These are phyloP conservation scores for Lachnellula cervina DNA, from an alignment of 2,329 filamentous ascomycete species.

Conservation along the genomic window DNA sequence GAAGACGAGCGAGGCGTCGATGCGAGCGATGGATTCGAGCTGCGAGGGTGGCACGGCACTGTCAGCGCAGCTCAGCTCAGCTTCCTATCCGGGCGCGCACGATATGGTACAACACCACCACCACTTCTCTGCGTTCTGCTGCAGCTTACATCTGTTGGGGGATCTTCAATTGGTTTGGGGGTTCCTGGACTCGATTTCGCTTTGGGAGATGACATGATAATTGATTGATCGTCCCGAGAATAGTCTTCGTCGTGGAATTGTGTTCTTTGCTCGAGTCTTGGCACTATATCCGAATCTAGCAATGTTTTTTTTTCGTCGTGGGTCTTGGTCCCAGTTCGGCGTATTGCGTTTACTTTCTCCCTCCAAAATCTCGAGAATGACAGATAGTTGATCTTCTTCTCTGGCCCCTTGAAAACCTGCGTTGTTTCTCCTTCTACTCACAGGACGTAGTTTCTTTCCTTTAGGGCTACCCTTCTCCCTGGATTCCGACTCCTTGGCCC, in stretches of 20 bases:
- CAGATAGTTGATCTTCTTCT: background rate
- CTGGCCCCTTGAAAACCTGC: background rate
- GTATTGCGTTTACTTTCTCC: background rate
- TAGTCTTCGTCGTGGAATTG: background rate
- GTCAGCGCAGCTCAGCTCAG: background rate
- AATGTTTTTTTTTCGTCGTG: background rate
- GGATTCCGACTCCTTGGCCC: background rate
- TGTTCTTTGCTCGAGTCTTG: background rate
- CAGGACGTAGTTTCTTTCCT: background rate
- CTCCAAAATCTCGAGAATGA: background rate
- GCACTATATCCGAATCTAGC: background rate
- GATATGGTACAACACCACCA: background rate
- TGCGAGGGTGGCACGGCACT: conserved; percentile 12
- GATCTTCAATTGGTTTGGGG: conserved; percentile 3
- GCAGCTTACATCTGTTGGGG: conserved; percentile 9
- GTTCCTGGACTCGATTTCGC: conserved; percentile 3
- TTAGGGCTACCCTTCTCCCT: background rate
- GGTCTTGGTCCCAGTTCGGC: background rate
- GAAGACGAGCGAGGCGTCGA: conserved; percentile 29
- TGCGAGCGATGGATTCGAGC: conserved; percentile 29
- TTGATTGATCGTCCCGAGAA: background rate
- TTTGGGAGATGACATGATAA: background rate
- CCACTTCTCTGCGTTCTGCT: background rate
- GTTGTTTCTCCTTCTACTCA: background rate
- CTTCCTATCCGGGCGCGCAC: background rate